phyloP scores from a whole-genome alignment of 495 filamentous ascomycete genomes.

The Neurospora sp. region DNA sequence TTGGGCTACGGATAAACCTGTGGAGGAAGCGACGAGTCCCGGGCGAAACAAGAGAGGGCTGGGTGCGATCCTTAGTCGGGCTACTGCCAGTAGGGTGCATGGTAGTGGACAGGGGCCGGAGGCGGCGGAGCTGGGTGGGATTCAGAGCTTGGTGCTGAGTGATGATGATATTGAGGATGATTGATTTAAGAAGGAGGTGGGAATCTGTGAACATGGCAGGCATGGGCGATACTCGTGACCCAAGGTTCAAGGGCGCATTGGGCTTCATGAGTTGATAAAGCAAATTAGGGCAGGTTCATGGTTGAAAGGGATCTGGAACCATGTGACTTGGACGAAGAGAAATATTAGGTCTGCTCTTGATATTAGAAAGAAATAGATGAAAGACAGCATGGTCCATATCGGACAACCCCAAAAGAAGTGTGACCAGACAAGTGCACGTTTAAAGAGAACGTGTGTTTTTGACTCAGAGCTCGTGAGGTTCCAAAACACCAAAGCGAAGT shows the following conservation, averaged over 20 bases:
- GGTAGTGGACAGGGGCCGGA: constrained; percentile 8
- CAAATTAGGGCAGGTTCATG: neutral
- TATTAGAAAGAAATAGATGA: neutral
- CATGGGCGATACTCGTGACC: neutral
- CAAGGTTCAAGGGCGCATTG: neutral
- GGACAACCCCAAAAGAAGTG: too few species aligned
- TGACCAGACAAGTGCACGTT: neutral
- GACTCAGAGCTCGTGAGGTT: neutral
- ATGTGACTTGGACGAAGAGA: neutral
- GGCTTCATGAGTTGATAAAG: neutral
- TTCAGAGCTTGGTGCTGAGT: constrained; percentile 63
- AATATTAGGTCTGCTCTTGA: neutral
- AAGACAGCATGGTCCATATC: neutral
- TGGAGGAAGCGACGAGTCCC: constrained; percentile 28
- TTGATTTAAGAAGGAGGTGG: constrained; percentile 13
- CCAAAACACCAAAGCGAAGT: neutral
- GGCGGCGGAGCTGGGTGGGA: constrained; percentile 28
- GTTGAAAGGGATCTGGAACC: neutral
- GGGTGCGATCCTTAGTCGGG: constrained; percentile 18
- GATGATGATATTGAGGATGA: constrained; percentile 97
- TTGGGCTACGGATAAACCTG: constrained; percentile 49
- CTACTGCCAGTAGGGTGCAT: constrained; percentile 8
- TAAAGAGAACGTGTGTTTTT: neutral
- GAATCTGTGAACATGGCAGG: neutral
- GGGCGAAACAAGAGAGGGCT: constrained; percentile 25